Conservation (phyloP, 208 protist genomes). For the Tritrichomonas musculus region DNA sequence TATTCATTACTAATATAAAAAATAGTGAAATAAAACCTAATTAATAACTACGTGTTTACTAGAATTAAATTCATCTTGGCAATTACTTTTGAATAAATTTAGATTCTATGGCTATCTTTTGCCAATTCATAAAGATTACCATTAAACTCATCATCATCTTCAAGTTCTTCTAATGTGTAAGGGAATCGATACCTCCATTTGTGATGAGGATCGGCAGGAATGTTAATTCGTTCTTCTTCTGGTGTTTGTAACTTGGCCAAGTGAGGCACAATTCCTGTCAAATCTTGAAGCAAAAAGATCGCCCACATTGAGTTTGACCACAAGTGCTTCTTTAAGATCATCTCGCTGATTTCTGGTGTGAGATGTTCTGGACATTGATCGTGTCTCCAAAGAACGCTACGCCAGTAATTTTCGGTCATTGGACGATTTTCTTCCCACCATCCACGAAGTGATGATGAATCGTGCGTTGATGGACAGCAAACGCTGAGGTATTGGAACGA, state of each 20-base stretch:
- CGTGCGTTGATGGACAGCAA: not conserved
- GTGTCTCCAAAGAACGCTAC: not conserved
- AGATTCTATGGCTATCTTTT: not conserved
- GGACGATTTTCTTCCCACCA: not conserved
- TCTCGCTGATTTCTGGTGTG: not conserved
- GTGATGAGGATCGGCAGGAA: not conserved
- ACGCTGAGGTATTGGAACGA: not conserved
- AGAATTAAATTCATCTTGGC: not conserved
- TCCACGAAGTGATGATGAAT: not conserved
- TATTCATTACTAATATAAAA: no score
- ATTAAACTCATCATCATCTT: not conserved
- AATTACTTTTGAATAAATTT: not conserved
- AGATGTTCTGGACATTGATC: not conserved
- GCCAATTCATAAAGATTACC: not conserved
- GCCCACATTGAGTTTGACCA: conserved; percentile 17
- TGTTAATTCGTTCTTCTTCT: not conserved
- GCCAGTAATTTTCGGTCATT: not conserved
- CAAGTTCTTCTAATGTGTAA: not conserved
- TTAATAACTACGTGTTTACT: no score
- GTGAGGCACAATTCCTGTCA: not conserved
- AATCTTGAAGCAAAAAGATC: not conserved
- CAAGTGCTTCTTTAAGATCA: not conserved
- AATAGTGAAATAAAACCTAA: no score
- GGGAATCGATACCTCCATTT: not conserved
- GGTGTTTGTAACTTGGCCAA: not conserved